Evolutionary conservation across 2,329 filamentous ascomycete genomes (phyloP).

Genomic region (Pyrenophora seminiperda): DNA sequence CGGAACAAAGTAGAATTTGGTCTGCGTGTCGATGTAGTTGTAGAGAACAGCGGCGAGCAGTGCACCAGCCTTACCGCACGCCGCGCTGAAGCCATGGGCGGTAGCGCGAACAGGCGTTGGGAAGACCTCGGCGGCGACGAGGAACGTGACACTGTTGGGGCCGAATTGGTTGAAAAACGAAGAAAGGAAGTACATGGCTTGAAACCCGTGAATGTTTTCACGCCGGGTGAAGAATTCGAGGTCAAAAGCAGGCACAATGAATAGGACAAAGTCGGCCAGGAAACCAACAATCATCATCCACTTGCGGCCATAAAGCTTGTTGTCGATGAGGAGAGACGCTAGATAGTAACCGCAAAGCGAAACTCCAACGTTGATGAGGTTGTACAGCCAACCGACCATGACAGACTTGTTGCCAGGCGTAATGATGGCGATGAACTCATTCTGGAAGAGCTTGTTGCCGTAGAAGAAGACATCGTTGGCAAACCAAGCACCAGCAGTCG

Average conservation of each 20-base stretch:
- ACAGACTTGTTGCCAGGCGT: conserved; percentile 71
- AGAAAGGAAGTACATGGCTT: conserved; percentile 97
- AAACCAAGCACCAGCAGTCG: conserved; percentile 89
- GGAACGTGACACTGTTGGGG: conserved; percentile 94
- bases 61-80: conserved; percentile 85
- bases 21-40: conserved; percentile 87
- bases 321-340: conserved; percentile 87
- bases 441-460: conserved; percentile 97
- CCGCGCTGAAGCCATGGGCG: conserved; percentile 93
- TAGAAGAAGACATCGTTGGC: conserved; percentile 99
- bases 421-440: conserved; percentile 84
- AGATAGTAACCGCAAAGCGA: conserved; percentile 88
- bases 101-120: conserved; percentile 91
- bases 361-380: conserved; percentile 86
- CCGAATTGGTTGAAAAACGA: conserved; percentile 99
- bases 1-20: conserved; percentile 88
- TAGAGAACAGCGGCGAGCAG: conserved; percentile 86
- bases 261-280: conserved; percentile 89
- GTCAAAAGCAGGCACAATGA: conserved; percentile 87
- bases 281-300: conserved; percentile 97
- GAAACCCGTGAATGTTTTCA: conserved; percentile 81
- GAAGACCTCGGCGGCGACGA: conserved; percentile 95
- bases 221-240: conserved; percentile 79
- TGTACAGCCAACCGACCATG: conserved; percentile 90
- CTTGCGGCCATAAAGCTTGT: conserved; percentile 95